Percentiles rank a stretch among this genome's conserved stretches.
phyloP scores from a whole-genome alignment of 306 rosid species.

The Casuarina equisetifolia region DNA sequence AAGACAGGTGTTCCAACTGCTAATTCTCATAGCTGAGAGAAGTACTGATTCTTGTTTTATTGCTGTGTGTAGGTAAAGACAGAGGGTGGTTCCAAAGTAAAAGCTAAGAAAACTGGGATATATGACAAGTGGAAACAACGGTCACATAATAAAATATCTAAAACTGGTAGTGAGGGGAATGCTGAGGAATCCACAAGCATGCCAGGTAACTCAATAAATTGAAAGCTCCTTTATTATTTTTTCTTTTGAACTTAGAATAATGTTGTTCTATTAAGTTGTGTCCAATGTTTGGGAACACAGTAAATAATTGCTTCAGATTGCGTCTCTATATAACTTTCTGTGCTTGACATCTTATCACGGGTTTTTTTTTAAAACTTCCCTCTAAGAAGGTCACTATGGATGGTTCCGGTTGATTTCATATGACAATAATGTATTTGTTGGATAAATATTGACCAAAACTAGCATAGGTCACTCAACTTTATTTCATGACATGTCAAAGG shows the following conservation, averaged over 20 bases:
- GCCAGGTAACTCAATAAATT: conserved; percentile 42
- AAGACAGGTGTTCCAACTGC: conserved; percentile 5
- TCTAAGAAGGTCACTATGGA: background rate
- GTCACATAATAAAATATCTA: conserved; percentile 66
- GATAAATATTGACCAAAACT: no score
- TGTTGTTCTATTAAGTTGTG: background rate
- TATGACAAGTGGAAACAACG: conserved; percentile 87
- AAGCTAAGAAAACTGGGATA: conserved; percentile 80
- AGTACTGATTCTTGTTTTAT: conserved; percentile 14
- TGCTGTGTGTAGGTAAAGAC: conserved; percentile 61
- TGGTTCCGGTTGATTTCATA: background rate
- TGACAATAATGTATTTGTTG: background rate
- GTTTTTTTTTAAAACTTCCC: background rate
- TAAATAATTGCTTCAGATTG: background rate
- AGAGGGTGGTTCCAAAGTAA: conserved; percentile 85
- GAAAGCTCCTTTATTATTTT: background rate
- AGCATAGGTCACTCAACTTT: no score
- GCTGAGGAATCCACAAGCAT: conserved; percentile 40
- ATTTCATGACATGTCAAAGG: no score
- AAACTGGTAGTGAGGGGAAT: conserved; percentile 52
- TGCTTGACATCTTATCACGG: background rate
- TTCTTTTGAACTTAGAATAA: background rate
- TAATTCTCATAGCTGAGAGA: conserved; percentile 6
- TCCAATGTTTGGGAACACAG: background rate
- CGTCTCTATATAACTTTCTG: background rate